phyloP scores from a whole-genome alignment of 176 grass and related monocot genomes.

The Triticum timopheevii region DNA sequence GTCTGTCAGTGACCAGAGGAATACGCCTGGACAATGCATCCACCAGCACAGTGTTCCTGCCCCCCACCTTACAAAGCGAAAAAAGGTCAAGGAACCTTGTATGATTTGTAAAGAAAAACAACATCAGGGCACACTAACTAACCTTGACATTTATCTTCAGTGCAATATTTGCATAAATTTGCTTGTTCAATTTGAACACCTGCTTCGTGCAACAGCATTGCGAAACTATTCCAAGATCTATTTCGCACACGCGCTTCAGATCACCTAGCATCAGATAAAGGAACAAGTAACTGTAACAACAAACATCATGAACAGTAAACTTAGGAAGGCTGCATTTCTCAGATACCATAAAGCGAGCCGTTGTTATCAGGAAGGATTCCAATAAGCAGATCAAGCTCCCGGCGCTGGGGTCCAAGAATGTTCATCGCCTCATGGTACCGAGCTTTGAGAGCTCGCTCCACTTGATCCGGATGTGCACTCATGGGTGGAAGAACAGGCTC shows the following conservation, averaged over 20 bases:
- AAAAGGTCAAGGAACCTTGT: slow-evolving; percentile 2
- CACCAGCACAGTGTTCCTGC: slow-evolving; percentile 85
- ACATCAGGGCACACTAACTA: slow-evolving; percentile 30
- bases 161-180: slow-evolving; percentile 87
- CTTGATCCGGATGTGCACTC: slow-evolving; percentile 54
- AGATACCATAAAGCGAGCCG: slow-evolving; percentile 84
- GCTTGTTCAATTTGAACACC: slow-evolving; percentile 74
- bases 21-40: slow-evolving; percentile 81
- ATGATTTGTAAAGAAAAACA: neutral
- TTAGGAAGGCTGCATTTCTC: neutral
- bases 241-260: slow-evolving; percentile 91
- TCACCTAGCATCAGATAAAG: slow-evolving; percentile 46
- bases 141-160: slow-evolving; percentile 99
- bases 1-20: slow-evolving; percentile 80
- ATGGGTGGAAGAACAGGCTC: slow-evolving; percentile 65
- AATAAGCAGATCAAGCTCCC: slow-evolving; percentile 82
- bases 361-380: slow-evolving; percentile 92
- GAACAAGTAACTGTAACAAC: neutral
- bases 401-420: slow-evolving; percentile 56
- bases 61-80: slow-evolving; percentile 58
- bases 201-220: slow-evolving; percentile 92
- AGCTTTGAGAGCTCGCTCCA: slow-evolving; percentile 62
- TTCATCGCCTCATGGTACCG: slow-evolving; percentile 61
- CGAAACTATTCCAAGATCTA: slow-evolving; percentile 84
- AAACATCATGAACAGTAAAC: neutral